Conservation (phyloP, 345 rosid species). For the Hibiscus mutabilis region DNA sequence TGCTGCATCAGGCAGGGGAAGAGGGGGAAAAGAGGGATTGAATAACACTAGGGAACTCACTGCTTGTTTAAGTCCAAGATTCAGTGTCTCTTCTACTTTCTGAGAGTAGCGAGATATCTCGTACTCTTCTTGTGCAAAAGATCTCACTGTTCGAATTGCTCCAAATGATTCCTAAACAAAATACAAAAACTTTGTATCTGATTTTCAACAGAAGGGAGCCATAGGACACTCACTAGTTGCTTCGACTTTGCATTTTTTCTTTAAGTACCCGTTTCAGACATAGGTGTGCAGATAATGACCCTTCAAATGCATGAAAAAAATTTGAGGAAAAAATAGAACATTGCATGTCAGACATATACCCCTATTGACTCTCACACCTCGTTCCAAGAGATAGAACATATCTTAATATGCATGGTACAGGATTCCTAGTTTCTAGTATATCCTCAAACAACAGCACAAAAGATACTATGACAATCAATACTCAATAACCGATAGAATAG, state of each 20-base stretch:
- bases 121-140: constrained; percentile 77
- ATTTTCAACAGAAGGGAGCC: not conserved
- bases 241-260: not conserved
- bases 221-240: not conserved
- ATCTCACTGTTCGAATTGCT: constrained; percentile 89
- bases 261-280: not conserved
- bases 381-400: not conserved
- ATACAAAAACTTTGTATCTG: not conserved
- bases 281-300: not conserved
- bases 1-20: not conserved
- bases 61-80: constrained; percentile 86
- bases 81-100: constrained; percentile 82
- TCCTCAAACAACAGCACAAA: not conserved
- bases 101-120: constrained; percentile 64
- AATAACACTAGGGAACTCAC: constrained; percentile 35
- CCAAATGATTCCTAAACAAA: constrained; percentile 83
- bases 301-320: no score
- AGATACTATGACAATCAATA: not conserved
- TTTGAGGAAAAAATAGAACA: not conserved
- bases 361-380: not conserved
- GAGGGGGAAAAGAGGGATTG: not conserved
- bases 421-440: not conserved
- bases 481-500: not conserved
- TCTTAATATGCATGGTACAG: not conserved
- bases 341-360: not conserved